These are phyloP conservation scores for Podaxis sp. DNA, from an alignment of 768 basidiomycete genomes.

Conservation along the genomic window DNA sequence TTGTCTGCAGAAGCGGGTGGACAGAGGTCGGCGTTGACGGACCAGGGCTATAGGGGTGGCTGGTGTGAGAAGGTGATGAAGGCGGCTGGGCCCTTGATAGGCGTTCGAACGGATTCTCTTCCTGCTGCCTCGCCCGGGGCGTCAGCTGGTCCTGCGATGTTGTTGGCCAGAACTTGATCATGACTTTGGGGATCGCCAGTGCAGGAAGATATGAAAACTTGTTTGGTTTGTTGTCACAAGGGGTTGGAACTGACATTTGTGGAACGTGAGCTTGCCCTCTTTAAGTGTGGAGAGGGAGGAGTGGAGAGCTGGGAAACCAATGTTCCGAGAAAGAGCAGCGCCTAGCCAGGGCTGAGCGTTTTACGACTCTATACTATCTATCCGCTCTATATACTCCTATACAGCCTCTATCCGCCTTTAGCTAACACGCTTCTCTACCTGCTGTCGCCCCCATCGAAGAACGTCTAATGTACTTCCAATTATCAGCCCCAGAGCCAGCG, in stretches of 20 bases:
- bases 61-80: conserved; percentile 8
- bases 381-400: background rate
- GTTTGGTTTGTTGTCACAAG: too few relatives aligned
- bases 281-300: background rate
- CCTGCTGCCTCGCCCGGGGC: conserved; percentile 44
- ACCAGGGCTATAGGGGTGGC: conserved; percentile 15
- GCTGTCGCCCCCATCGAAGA: conserved; percentile 38
- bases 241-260: conserved; percentile 7
- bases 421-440: conserved; percentile 24
- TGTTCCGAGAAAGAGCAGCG: background rate
- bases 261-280: conserved; percentile 11
- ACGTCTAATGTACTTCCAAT: conserved; percentile 55
- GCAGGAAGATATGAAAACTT: background rate
- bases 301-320: background rate
- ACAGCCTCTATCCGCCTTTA: background rate
- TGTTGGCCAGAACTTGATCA: conserved; percentile 73
- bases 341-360: background rate
- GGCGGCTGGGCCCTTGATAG: background rate
- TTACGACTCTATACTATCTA: background rate
- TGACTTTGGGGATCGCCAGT: conserved; percentile 25
- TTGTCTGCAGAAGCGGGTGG: conserved; percentile 38
- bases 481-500: conserved; percentile 53
- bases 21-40: conserved; percentile 32
- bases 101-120: conserved; percentile 63
- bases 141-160: conserved; percentile 56